Conservation (phyloP, 305 asterid genomes). For the Fraxinus nigra region DNA sequence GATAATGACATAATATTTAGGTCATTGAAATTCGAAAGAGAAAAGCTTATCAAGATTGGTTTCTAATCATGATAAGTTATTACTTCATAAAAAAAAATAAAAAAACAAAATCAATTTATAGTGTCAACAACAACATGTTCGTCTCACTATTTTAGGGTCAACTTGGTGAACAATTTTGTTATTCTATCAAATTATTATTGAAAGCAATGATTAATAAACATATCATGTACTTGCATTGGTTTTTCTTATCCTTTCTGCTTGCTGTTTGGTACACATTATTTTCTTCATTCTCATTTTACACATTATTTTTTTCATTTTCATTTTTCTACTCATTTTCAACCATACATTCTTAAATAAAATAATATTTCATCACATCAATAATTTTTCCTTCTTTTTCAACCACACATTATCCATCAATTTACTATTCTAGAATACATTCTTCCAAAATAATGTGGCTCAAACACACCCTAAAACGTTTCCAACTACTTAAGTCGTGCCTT, state of each 20-base stretch:
- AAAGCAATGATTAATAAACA: neutral
- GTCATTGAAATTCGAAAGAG: neutral
- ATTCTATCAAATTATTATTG: neutral
- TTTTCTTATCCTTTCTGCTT: neutral
- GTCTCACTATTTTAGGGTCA: neutral
- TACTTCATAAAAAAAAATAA: neutral
- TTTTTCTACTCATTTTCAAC: too few relatives aligned
- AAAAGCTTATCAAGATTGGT: neutral
- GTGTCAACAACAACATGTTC: neutral
- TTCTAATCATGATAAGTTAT: neutral
- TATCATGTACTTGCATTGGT: neutral
- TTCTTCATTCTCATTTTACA: too few relatives aligned
- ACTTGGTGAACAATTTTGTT: neutral
- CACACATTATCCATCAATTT: too few relatives aligned
- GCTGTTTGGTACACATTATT: too few relatives aligned
- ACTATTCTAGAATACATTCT: too few relatives aligned
- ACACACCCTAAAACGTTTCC: neutral
- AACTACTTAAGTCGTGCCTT: neutral
- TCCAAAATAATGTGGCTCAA: too few relatives aligned
- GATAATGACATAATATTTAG: neutral
- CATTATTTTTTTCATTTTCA: too few relatives aligned
- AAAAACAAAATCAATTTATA: neutral
- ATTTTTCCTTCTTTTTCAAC: too few relatives aligned
- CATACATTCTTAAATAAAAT: too few relatives aligned
- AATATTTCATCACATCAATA: too few relatives aligned